These are phyloP conservation scores for Candida ulmi DNA, from an alignment of 805 yeast species.

Conservation along the genomic window DNA sequence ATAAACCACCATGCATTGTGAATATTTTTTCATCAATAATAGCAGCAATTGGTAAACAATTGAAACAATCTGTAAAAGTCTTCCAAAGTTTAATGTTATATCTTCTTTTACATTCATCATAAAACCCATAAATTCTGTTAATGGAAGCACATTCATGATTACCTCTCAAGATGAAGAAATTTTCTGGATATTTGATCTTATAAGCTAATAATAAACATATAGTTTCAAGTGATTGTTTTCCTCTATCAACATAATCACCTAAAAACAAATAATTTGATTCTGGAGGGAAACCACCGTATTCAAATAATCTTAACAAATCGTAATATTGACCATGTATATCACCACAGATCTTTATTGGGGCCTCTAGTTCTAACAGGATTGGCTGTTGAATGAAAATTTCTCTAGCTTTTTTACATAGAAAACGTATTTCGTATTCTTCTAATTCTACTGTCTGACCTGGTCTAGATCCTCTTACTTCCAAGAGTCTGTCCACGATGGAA, in stretches of 20 bases:
- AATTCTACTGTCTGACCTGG: slow-evolving; percentile 96
- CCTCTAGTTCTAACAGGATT: slow-evolving; percentile 88
- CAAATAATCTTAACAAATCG: slow-evolving; percentile 89
- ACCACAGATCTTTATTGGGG: slow-evolving; percentile 94
- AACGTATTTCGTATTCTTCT: slow-evolving; percentile 91
- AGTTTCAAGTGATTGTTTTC: slow-evolving; percentile 94
- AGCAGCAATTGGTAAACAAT: slow-evolving; percentile 97
- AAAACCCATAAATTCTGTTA: slow-evolving; percentile 95
- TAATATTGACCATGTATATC: slow-evolving; percentile 98
- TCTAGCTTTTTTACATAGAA: slow-evolving; percentile 94
- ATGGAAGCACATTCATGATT: slow-evolving; percentile 98
- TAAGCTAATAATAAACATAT: slow-evolving; percentile 91
- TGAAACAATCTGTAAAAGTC: slow-evolving; percentile 96
- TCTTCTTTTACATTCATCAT: slow-evolving; percentile 98
- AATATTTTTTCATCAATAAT: slow-evolving; percentile 96
- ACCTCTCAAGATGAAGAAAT: slow-evolving; percentile 93
- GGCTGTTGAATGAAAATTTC: slow-evolving; percentile 98
- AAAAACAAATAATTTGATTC: slow-evolving; percentile 93
- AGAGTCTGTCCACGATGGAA: slow-evolving; percentile 91
- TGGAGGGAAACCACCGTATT: slow-evolving; percentile 99
- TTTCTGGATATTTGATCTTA: slow-evolving; percentile 97
- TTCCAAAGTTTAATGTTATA: slow-evolving; percentile 98
- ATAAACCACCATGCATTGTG: slow-evolving; percentile 98
- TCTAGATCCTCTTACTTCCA: slow-evolving; percentile 96
- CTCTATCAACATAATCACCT: slow-evolving; percentile 98